Evolutionary conservation across 805 yeast species (phyloP).

Genomic region (Grigorovia transvaalensis): DNA sequence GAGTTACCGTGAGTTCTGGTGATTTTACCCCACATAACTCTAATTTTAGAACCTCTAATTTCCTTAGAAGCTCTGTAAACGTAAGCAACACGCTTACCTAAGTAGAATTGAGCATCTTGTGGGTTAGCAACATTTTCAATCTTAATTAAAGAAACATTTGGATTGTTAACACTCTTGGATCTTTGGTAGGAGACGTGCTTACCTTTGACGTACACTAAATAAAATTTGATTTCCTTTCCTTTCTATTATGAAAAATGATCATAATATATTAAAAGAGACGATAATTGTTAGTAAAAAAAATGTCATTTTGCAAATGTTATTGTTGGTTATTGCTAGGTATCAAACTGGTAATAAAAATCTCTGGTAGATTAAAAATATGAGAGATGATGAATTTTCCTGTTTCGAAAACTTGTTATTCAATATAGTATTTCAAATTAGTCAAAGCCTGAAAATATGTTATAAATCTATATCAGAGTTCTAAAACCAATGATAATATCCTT

Average conservation of each 20-base stretch:
- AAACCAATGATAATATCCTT: too few species aligned
- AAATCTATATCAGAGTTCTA: too few species aligned
- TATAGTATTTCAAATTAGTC: too few species aligned
- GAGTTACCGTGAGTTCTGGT: conserved; percentile 98
- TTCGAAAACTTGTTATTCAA: too few species aligned
- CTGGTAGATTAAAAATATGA: too few species aligned
- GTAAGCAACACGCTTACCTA: conserved; percentile 98
- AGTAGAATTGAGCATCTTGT: conserved; percentile 96
- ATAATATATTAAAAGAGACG: not conserved
- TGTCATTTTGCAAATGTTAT: not conserved
- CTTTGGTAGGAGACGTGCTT: conserved; percentile 99
- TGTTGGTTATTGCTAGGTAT: too few species aligned
- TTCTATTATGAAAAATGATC: conserved; percentile 1
- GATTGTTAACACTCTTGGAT: conserved; percentile 96
- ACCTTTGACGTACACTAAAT: conserved; percentile 96
- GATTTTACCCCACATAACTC: conserved; percentile 99
- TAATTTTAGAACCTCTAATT: conserved; percentile 96
- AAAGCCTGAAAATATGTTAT: too few species aligned
- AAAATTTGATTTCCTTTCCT: not conserved
- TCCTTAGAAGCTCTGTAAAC: conserved; percentile 98
- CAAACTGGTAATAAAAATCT: too few species aligned
- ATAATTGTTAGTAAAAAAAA: conserved; percentile 5
- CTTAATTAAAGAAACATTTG: conserved; percentile 92
- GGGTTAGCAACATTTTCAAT: conserved; percentile 90
- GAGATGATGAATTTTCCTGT: too few species aligned